Base-by-base conservation (phyloP, 495 filamentous ascomycete species). In the Beverwykella pulmonaria region DNA sequence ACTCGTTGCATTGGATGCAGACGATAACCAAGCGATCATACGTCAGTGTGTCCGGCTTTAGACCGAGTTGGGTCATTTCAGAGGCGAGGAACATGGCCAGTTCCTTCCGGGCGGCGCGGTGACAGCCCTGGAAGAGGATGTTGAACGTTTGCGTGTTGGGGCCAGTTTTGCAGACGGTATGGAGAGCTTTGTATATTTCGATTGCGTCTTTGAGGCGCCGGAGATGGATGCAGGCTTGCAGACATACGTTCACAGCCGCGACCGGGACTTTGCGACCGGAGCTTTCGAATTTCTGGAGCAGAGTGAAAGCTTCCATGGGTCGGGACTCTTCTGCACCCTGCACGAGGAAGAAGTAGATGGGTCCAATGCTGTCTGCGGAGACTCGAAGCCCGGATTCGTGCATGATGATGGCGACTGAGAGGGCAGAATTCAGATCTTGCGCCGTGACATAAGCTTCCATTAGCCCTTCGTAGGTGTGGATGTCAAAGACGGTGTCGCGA, bases 391-490 rank as follows among this genome's bases (percentile, higher is more conserved):
- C 85, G 15, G 86, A 81, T 54, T 82, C 79, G 10, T 80, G 71
- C 88, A 94, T 93, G 71, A 90, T 85, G 70, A 83, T 82, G 19
- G 94, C 78, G 19, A 88, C 78, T 29, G 72, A 72, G 23, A 82
- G 67, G 2, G 79, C 77, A 10, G 75, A 71, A 19, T 69, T 46
- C 19, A 80, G 62, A 46, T 82, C 83, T 1, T 80, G 81, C 5
- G 76, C 74, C n/a, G 69, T 73, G n/a, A 83, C 74, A 72, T 95
- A 89, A 34, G 86, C 80, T 59, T 89, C 84, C 20, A 92, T 73
- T 17, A 97, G 81, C 29, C 84, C 80, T 74, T 93, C 90, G 77
- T 94, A 96, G 72, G 96, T 90, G 53, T 87, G 81, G 4, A 80
- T 67, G 2, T 80, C 75, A 29, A 91, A 80, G 22, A 82, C 74